Evolutionary conservation across 2,329 filamentous ascomycete genomes (phyloP), one percentile per base, ranked within the genome.

Genomic region (Neofusicoccum sp.): DNA sequence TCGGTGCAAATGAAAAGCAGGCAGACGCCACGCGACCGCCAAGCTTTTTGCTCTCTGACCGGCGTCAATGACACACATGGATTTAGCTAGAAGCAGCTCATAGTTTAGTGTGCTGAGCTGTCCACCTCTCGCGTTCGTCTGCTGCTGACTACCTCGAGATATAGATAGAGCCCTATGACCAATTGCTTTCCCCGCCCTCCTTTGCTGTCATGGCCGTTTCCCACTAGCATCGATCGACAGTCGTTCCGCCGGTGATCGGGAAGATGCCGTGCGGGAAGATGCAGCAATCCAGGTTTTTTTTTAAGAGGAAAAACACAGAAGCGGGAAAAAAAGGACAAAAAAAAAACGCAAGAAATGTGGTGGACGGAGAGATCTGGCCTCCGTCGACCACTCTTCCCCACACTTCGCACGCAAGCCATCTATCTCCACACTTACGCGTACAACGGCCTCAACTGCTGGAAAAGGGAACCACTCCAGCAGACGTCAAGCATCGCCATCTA

Each of bases 11-110:
- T 6, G 20, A 34, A 11, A 30, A 41, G 6, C 33, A 54, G 49
- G 31, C 34, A 30, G 49, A n/a, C n/a, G n/a, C 36, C 34, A 28
- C 49, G 36, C 34, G 38, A 43, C 38, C 26, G n/a, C 36, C 36
- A 43, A 56, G 51, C 36, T 56, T 56, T 38, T 56, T 43, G 36
- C 26, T 56, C 36, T 43, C 14, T 8, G 5, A 20, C 6, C 6
- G 28, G n/a, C n/a, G n/a, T n/a, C n/a, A 56, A 56, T 56, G 51
- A 56, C 51, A 33, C 43, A 56, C 51, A 56, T 56, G 16, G 24
- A 41, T 20, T 31, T 40, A 31, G n/a, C n/a, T n/a, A 54, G 8
- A 56, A 16, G 51, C 51, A 30, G 14, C 14, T 43, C 16, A 56
- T 56, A 31, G 36, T 43, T 43, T 56, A 56, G 51, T 40, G 51